These are phyloP conservation scores for Coniochaeta sp. DNA, from an alignment of 2,329 filamentous ascomycete species.

Conservation along the genomic window DNA sequence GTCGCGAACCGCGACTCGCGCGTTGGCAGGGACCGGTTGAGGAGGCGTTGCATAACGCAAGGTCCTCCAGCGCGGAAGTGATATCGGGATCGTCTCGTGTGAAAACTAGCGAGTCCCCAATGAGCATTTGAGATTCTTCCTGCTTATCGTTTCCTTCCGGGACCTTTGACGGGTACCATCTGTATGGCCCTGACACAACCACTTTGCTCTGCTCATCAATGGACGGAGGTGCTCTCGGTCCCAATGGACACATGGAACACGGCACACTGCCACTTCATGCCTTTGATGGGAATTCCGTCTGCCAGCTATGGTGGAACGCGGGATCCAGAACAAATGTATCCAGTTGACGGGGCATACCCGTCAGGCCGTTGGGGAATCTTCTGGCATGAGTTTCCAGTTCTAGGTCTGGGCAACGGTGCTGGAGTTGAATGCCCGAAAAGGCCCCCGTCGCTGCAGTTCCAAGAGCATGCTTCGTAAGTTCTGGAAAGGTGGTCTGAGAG, in stretches of 20 bases:
- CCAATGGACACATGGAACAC: background rate
- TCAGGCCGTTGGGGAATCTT: background rate
- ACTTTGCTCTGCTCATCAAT: background rate
- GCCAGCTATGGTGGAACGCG: background rate
- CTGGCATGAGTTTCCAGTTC: background rate
- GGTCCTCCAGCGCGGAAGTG: background rate
- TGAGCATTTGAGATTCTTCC: background rate
- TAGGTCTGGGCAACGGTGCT: background rate
- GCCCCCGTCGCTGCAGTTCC: background rate
- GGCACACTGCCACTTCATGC: background rate
- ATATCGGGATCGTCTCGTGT: background rate
- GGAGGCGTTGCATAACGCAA: constrained; percentile 24
- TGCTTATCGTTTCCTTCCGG: background rate
- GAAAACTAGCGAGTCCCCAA: background rate
- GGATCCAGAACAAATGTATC: background rate
- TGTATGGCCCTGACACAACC: background rate
- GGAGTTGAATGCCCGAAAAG: background rate
- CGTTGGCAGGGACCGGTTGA: constrained; percentile 34
- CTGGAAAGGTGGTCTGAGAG: constrained; percentile 32
- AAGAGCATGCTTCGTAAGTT: constrained; percentile 3
- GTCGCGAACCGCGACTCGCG: constrained; percentile 30
- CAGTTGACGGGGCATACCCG: background rate
- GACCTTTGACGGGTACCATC: background rate
- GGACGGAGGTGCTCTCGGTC: background rate
- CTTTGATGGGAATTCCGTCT: background rate